Percentiles rank a stretch among this genome's conserved stretches.
Evolutionary conservation across 495 filamentous ascomycete species (phyloP).

Genomic region (Neurospora cerealis): DNA sequence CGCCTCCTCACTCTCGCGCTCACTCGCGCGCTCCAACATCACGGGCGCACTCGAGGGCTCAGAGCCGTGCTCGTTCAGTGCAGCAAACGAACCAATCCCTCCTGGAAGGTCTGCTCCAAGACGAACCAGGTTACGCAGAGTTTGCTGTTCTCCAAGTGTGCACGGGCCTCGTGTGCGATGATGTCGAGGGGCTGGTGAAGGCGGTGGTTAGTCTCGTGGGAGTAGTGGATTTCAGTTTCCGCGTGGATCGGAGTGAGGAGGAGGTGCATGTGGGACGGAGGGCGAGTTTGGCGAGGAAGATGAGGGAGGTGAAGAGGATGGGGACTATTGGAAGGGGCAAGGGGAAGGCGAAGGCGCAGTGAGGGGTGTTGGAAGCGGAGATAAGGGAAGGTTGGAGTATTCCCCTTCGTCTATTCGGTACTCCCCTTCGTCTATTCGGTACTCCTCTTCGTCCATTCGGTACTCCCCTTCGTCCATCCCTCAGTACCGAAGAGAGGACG

Average conservation of each 20-base stretch:
- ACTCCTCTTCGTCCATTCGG: no score
- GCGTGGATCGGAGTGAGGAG: conserved; percentile 5
- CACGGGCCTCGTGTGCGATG: conserved; percentile 59
- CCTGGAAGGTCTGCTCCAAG: conserved; percentile 2
- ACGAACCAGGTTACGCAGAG: conserved; percentile 68
- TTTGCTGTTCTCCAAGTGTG: conserved; percentile 80
- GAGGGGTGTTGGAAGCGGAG: not conserved
- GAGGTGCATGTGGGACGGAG: conserved; percentile 1
- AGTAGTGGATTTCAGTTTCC: conserved; percentile 72
- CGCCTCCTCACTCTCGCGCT: not conserved
- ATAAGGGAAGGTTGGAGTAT: not conserved
- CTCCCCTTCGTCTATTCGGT: no score
- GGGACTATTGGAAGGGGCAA: conserved; percentile 6
- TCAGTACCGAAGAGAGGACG: not conserved
- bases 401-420: no score
- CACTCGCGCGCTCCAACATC: not conserved
- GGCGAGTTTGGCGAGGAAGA: conserved; percentile 4
- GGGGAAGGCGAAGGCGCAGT: not conserved
- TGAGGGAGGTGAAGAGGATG: not conserved
- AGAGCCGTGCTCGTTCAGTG: not conserved
- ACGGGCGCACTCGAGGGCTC: not conserved
- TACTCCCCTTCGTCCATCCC: no score
- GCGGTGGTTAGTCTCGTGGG: conserved; percentile 64
- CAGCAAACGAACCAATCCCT: not conserved
- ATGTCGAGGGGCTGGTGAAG: conserved; percentile 52